Conservation (phyloP, 495 filamentous ascomycete genomes). For the Penicillium nucicola region DNA sequence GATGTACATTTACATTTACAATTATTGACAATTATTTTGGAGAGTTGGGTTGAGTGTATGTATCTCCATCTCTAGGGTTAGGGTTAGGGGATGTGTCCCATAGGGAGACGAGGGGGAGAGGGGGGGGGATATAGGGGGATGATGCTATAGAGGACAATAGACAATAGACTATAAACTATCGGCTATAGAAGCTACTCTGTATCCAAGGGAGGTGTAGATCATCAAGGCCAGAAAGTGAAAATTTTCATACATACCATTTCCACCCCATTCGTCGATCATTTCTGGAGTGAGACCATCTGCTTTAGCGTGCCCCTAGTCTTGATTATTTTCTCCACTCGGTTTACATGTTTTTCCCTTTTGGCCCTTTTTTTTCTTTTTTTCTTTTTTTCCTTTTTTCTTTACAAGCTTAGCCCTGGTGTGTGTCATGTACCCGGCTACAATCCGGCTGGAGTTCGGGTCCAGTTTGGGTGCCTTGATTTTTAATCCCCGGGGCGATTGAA, state of each 20-base stretch:
- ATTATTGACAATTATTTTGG: no score
- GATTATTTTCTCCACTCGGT: conserved; percentile 20
- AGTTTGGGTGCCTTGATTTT: background rate
- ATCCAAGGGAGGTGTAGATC: background rate
- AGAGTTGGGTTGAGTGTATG: no score
- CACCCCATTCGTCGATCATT: conserved; percentile 38
- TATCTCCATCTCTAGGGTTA: no score
- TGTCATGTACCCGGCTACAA: conserved; percentile 1
- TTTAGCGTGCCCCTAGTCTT: conserved; percentile 28
- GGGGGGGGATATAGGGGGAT: no score
- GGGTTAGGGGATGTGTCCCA: background rate
- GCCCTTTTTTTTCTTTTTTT: no score
- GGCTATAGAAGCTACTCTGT: background rate
- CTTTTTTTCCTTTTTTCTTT: conserved; percentile 1
- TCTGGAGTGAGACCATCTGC: conserved; percentile 25
- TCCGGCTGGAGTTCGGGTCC: background rate
- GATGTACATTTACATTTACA: no score
- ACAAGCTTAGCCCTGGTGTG: conserved; percentile 16
- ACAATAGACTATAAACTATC: no score
- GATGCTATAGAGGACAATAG: no score
- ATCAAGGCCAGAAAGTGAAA: background rate
- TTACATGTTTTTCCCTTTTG: conserved; percentile 1
- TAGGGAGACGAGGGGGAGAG: background rate
- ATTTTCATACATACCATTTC: conserved; percentile 13
- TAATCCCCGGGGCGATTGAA: no score